These are phyloP conservation scores for Leccinum broughii DNA, from an alignment of 768 basidiomycete genomes.

Conservation along the genomic window DNA sequence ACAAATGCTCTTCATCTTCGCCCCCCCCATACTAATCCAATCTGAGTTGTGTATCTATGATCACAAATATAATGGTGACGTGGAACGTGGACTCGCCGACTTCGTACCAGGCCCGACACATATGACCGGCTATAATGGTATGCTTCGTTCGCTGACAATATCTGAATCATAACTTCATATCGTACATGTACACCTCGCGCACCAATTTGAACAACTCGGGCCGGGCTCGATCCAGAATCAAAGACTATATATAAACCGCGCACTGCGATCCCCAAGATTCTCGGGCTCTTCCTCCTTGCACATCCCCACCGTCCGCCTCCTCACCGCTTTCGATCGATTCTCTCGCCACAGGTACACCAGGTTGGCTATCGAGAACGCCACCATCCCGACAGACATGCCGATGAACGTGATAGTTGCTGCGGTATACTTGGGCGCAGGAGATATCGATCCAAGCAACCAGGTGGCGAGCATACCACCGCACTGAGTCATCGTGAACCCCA, in stretches of 20 bases:
- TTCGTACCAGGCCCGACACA: too few species aligned
- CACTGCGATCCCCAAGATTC: background rate
- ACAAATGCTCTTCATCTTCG: too few species aligned
- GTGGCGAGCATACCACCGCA: background rate
- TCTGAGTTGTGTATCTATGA: too few species aligned
- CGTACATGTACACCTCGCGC: background rate
- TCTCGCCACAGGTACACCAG: background rate
- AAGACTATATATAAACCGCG: background rate
- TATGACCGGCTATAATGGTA: slow-evolving; percentile 37
- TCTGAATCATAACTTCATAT: background rate
- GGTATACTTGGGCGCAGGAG: background rate
- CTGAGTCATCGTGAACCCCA: background rate
- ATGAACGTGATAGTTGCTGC: background rate
- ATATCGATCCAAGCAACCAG: background rate
- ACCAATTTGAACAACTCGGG: background rate
- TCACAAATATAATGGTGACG: too few species aligned
- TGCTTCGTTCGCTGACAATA: slow-evolving; percentile 80
- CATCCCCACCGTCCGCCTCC: background rate
- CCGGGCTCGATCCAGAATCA: background rate
- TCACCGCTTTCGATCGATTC: background rate
- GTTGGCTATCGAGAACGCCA: background rate
- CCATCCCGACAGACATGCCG: background rate
- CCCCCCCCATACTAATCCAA: too few species aligned
- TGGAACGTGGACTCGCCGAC: too few species aligned
- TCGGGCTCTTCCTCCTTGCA: background rate